Evolutionary conservation across 2,329 filamentous ascomycete genomes (phyloP).

Genomic region (Saccharata proteae): DNA sequence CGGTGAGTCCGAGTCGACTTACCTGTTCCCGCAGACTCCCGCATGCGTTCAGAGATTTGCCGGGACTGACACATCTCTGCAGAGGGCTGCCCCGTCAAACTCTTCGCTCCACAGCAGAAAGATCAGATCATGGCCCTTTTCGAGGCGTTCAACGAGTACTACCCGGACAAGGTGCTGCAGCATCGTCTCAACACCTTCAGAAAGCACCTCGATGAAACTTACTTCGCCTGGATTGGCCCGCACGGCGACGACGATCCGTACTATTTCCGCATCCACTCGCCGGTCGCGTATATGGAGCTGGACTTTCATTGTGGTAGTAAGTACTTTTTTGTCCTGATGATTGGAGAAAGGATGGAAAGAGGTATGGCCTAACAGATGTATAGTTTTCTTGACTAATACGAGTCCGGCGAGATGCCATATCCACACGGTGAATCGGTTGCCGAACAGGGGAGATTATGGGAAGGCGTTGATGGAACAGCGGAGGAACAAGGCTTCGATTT

Average conservation of each 20-base stretch:
- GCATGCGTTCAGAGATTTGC: too few relatives aligned
- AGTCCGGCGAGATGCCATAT: slow-evolving; percentile 70
- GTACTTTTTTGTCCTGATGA: neutral
- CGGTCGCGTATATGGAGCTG: slow-evolving; percentile 63
- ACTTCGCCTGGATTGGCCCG: slow-evolving; percentile 69
- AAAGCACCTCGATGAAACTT: slow-evolving; percentile 54
- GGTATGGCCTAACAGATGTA: too few relatives aligned
- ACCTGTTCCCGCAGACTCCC: too few relatives aligned
- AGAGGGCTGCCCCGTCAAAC: slow-evolving; percentile 49
- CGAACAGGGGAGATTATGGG: slow-evolving; percentile 68
- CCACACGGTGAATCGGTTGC: slow-evolving; percentile 59
- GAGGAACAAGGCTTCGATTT: too few relatives aligned
- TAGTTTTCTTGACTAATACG: slow-evolving; percentile 59
- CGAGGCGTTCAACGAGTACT: slow-evolving; percentile 55
- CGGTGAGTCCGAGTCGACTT: slow-evolving; percentile 10
- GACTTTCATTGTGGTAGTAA: slow-evolving; percentile 58
- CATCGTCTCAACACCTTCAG: slow-evolving; percentile 44
- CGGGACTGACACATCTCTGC: too few relatives aligned
- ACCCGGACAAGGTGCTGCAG: slow-evolving; percentile 44
- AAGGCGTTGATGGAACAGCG: slow-evolving; percentile 37
- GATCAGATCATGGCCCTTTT: slow-evolving; percentile 46
- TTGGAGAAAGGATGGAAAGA: too few relatives aligned
- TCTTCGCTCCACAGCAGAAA: slow-evolving; percentile 39
- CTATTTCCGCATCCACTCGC: slow-evolving; percentile 68
- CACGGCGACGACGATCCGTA: slow-evolving; percentile 56